These are phyloP conservation scores for Sanghuangporus weigelae DNA, from an alignment of 1,284 basidiomycete species.

Conservation along the genomic window DNA sequence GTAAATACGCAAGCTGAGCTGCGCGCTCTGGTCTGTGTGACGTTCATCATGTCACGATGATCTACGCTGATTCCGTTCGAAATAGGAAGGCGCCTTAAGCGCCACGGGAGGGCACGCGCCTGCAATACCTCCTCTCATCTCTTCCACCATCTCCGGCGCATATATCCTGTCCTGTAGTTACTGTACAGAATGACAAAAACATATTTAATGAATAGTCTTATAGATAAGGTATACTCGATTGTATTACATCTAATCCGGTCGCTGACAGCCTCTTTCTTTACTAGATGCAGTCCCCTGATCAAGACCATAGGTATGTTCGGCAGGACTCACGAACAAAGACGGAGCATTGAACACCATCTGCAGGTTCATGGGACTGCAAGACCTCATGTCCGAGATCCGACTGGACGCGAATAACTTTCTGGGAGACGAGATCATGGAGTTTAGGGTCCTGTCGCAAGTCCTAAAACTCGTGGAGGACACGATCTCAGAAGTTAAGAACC, in stretches of 20 bases:
- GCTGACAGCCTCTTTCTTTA: conserved; percentile 19
- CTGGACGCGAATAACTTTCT: conserved; percentile 63
- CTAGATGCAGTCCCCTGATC: conserved; percentile 80
- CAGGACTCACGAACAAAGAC: conserved; percentile 13
- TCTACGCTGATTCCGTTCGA: background rate
- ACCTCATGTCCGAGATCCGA: conserved; percentile 83
- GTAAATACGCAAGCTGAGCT: background rate
- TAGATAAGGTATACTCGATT: conserved; percentile 57
- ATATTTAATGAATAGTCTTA: conserved; percentile 74
- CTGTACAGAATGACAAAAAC: conserved; percentile 61
- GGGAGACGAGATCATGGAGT: conserved; percentile 80
- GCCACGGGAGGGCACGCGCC: background rate
- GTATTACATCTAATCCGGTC: conserved; percentile 3
- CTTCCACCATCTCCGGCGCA: conserved; percentile 1
- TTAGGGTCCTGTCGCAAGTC: conserved; percentile 75
- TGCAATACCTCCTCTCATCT: conserved; percentile 7
- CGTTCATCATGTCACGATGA: background rate
- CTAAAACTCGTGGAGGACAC: conserved; percentile 84
- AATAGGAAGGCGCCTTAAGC: background rate
- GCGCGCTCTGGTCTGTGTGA: background rate
- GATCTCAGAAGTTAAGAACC: conserved; percentile 98
- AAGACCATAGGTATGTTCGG: conserved; percentile 62
- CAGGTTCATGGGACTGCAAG: conserved; percentile 94
- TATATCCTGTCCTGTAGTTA: conserved; percentile 3
- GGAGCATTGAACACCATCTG: conserved; percentile 14